Evolutionary conservation across 2,329 filamentous ascomycete species (phyloP), one percentile per base, ranked within the genome.

Genomic region (Xylaria polymorpha): DNA sequence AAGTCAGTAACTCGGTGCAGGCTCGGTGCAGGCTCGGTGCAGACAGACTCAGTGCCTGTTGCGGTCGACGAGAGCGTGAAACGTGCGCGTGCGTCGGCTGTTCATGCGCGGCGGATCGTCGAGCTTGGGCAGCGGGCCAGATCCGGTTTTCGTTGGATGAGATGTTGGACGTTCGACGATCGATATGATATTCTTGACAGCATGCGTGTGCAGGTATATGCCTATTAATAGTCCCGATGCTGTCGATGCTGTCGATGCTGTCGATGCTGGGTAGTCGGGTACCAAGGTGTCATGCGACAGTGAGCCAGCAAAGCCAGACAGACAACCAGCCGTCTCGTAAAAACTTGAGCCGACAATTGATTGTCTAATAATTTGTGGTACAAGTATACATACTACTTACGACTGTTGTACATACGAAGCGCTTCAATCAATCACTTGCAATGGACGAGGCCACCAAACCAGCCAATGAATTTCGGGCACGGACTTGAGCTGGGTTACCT

Each of bases 231-330:
- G 67, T 53, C 43, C 29, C 32, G n/a, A 53, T 37, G 37, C 32
- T 63, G 20, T 20, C 22, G 25, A 4, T 29, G 25, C 35, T 35
- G n/a, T 12, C 3, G 8, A 3, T 22, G 50, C 8, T 29, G 25
- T 29, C 25, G 35, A 29, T 46, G 6, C 6, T 57, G 50, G 41
- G 29, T 43, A 50, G 18, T 46, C 22, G 51, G 61, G 61, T 46
- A 48, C 35, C 61, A 53, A 66, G 57, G 32, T 32, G 46, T 55
- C 48, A 63, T 66, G 66, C 69, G 66, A 66, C 58, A 37, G 62
- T 46, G 61, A 62, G 48, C 32, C 59, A 46, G 35, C 35, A 37
- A 59, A n/a, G 43, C 43, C 25, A 37, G 35, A 8, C 37, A 53
- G 51, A 67, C 50, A 37, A 56, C 57, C 46, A 70, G 55, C 44